Conservation (phyloP, 2,329 filamentous ascomycete genomes). For the Trichoderma simmonsii region DNA sequence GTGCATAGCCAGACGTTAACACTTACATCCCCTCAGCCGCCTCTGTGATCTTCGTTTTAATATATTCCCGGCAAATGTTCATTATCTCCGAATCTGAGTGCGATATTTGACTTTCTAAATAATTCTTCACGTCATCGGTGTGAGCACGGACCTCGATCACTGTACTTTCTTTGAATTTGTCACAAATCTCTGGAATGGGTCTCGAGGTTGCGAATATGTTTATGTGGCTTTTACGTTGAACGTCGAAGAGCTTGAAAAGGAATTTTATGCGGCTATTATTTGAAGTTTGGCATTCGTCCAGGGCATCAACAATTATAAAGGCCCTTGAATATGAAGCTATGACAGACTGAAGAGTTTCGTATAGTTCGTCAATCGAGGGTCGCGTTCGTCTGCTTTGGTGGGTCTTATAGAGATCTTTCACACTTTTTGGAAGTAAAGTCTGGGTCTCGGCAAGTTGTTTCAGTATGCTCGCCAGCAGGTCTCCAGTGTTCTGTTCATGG, state of each 20-base stretch:
- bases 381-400: background rate
- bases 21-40: background rate
- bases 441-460: background rate
- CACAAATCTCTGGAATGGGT: background rate
- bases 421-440: background rate
- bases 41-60: background rate
- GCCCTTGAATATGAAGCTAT: background rate
- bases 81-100: background rate
- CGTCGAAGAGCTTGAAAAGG: too few relatives aligned
- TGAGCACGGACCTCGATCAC: background rate
- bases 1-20: background rate
- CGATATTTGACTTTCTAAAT: background rate
- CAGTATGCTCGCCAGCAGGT: background rate
- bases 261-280: too few relatives aligned
- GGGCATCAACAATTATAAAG: background rate
- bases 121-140: background rate
- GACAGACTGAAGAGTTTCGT: background rate
- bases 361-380: background rate
- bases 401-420: background rate
- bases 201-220: background rate
- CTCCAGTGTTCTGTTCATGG: background rate
- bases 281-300: background rate
- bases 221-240: background rate
- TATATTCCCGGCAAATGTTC: background rate
- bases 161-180: background rate